These are phyloP conservation scores for Colletotrichum sp. DNA, from an alignment of 2,329 filamentous ascomycete species.

Conservation along the genomic window DNA sequence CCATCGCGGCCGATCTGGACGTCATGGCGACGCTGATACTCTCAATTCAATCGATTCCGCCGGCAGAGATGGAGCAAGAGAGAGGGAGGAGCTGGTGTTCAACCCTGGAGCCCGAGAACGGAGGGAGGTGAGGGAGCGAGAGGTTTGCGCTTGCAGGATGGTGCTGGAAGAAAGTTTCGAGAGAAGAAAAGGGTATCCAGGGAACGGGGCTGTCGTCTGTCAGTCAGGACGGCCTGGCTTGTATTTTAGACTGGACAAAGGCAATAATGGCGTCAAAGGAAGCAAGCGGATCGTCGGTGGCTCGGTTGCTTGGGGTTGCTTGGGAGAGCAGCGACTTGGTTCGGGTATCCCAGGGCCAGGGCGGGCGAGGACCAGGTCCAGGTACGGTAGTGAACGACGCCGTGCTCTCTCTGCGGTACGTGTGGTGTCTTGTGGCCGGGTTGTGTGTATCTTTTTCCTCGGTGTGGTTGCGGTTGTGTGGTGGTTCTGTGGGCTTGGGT, in stretches of 20 bases:
- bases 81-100: slow-evolving; percentile 16
- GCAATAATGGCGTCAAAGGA: slow-evolving; percentile 7
- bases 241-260: slow-evolving; percentile 16
- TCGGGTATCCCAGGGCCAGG: slow-evolving; percentile 8
- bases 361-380: slow-evolving; percentile 4
- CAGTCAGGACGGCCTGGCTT: slow-evolving; percentile 21
- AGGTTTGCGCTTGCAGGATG: slow-evolving; percentile 1
- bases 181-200: slow-evolving; percentile 22
- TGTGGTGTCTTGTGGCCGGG: not conserved
- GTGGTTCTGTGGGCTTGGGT: slow-evolving; percentile 9
- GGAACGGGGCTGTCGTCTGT: slow-evolving; percentile 17
- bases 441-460: not conserved
- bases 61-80: slow-evolving; percentile 12
- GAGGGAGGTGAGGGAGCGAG: slow-evolving; percentile 4
- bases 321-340: slow-evolving; percentile 9
- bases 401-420: not conserved
- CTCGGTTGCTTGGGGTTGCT: slow-evolving; percentile 6
- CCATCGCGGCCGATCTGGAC: slow-evolving; percentile 44
- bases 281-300: slow-evolving; percentile 16
- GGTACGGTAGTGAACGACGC: not conserved
- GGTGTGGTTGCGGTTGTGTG: not conserved
- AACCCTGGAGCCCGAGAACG: slow-evolving; percentile 16
- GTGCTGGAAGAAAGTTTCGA: slow-evolving; percentile 14
- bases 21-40: slow-evolving; percentile 8
- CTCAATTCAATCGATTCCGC: not conserved